These are phyloP conservation scores for Mycena crocata DNA, from an alignment of 768 basidiomycete genomes.

Conservation along the genomic window DNA sequence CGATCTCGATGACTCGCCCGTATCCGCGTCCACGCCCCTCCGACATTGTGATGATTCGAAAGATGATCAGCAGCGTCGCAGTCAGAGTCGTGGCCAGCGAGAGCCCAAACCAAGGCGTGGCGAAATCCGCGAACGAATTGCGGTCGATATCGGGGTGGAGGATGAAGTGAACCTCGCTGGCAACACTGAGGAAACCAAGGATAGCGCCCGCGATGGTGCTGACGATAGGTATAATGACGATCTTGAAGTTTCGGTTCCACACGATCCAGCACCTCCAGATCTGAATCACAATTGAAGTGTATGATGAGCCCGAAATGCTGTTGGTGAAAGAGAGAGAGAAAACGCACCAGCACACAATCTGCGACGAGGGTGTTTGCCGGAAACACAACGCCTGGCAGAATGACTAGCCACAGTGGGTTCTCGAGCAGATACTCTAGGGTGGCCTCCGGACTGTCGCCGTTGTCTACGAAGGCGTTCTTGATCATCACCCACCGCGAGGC, in stretches of 20 bases:
- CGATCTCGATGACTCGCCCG: neutral
- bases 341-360: conserved; percentile 22
- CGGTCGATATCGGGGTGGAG: neutral
- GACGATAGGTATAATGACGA: conserved; percentile 10
- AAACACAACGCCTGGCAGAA: neutral
- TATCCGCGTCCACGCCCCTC: neutral
- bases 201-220: conserved; percentile 22
- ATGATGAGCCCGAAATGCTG: neutral
- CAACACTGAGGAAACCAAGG: neutral
- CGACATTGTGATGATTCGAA: neutral
- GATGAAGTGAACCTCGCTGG: neutral
- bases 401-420: conserved; percentile 13
- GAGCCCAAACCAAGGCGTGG: neutral
- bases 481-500: conserved; percentile 14
- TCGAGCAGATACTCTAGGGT: neutral
- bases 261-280: conserved; percentile 33
- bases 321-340: neutral
- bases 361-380: conserved; percentile 19
- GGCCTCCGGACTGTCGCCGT: conserved; percentile 4
- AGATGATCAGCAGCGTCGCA: neutral
- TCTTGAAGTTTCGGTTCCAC: conserved; percentile 18
- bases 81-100: neutral
- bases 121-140: neutral
- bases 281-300: neutral
- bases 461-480: conserved; percentile 17